A percentile compares a stretch with the other conserved stretches of the same genome.
Conservation (phyloP, 805 yeast genomes). For the Kodamaea nitidulidarum region DNA sequence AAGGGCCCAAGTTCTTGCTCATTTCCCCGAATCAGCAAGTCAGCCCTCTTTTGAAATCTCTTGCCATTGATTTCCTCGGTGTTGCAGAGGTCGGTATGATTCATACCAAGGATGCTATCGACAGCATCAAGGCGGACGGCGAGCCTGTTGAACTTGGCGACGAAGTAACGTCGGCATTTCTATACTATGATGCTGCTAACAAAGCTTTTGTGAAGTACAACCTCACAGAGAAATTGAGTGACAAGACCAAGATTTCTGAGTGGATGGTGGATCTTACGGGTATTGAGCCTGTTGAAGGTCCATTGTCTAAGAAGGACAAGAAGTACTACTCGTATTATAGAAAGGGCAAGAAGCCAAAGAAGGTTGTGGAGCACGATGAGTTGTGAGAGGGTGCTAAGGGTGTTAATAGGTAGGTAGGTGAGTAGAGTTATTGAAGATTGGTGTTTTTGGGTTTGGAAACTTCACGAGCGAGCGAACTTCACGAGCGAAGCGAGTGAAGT, state of each 20-base stretch:
- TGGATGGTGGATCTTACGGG: conserved; percentile 30
- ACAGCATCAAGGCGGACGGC: conserved; percentile 11
- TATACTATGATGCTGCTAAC: conserved; percentile 19
- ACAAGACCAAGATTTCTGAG: conserved; percentile 27
- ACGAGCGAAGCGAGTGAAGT: no score
- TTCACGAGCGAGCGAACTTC: no score
- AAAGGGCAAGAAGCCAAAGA: conserved; percentile 19
- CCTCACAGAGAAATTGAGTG: conserved; percentile 22
- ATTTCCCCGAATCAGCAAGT: conserved; percentile 47
- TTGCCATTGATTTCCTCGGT: conserved; percentile 68
- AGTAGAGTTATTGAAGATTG: neutral
- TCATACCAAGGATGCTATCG: conserved; percentile 21
- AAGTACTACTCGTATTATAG: conserved; percentile 28
- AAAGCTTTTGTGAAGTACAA: conserved; percentile 20
- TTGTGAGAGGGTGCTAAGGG: no score
- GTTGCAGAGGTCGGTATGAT: conserved; percentile 45
- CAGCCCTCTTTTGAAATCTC: conserved; percentile 55
- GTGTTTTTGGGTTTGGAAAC: no score
- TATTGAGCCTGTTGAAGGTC: conserved; percentile 33
- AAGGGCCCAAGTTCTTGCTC: conserved; percentile 44
- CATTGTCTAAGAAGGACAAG: conserved; percentile 31
- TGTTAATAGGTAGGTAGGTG: no score
- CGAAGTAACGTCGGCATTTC: conserved; percentile 25
- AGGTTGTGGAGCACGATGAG: conserved; percentile 23
- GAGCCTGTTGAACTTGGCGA: conserved; percentile 16